A percentile compares a stretch with the other conserved stretches of the same genome.
Evolutionary conservation across 345 rosid genomes (phyloP).

Genomic region (Camelina hispida): DNA sequence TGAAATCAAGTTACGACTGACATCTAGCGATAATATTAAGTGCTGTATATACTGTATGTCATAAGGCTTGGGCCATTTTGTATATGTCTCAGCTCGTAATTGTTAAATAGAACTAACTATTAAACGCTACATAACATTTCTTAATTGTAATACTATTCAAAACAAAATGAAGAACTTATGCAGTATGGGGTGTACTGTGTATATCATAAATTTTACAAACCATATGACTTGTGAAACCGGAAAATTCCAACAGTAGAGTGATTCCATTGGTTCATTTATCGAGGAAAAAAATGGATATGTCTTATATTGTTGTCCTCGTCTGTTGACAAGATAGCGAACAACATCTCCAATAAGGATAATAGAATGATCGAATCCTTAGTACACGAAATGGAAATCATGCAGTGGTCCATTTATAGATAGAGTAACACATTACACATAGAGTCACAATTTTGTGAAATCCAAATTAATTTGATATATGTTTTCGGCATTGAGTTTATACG

Average conservation of each 20-base stretch:
- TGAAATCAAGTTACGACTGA: not conserved
- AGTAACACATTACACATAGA: not conserved
- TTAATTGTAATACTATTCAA: not conserved
- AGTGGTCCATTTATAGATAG: slow-evolving; percentile 26
- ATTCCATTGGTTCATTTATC: slow-evolving; percentile 22
- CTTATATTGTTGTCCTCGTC: slow-evolving; percentile 31
- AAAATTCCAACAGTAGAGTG: not conserved
- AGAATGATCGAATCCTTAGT: slow-evolving; percentile 18
- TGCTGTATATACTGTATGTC: not conserved
- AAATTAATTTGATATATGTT: not conserved
- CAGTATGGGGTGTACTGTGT: not conserved
- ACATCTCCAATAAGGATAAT: slow-evolving; percentile 14
- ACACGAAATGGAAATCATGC: slow-evolving; percentile 19
- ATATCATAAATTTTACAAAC: not conserved
- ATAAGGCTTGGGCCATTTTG: not conserved
- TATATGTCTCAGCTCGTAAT: not conserved
- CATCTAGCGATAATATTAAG: not conserved
- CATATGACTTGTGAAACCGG: not conserved
- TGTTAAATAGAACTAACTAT: not conserved
- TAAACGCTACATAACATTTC: not conserved
- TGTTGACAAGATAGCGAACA: slow-evolving; percentile 29
- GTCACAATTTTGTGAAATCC: slow-evolving; percentile 15
- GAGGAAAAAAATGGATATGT: slow-evolving; percentile 10
- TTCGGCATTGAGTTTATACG: not conserved
- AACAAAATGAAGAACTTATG: not conserved